Evolutionary conservation across 225 moss, liverwort and hornwort genomes (phyloP), one percentile per base, ranked within the genome.

Genomic region (Straminergon stramineum): DNA sequence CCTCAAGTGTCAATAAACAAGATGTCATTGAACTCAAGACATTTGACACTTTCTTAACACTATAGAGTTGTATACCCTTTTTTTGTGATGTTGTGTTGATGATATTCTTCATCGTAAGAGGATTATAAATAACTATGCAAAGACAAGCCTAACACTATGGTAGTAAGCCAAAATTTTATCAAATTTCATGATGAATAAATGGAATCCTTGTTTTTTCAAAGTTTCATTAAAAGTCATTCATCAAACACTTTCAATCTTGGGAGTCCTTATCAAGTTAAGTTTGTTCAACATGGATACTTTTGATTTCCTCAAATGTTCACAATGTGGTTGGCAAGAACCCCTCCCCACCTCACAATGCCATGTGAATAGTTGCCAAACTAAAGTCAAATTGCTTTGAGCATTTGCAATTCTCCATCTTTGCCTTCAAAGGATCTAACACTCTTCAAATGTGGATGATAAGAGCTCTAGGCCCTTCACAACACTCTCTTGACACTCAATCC

Each of bases 381-480:
- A 71, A 41, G 26, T 15, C 8, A 71, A n/a, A n/a, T n/a, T 69
- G 13, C 39, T 69, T 13, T 22, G 0, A n/a, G 23, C n/a, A 13
- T 69, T 8, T 5, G 11, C 61, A 12, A 6, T 48, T 48, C 48
- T 48, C 9, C 48, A 48, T 10, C 26, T 9, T 24, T 61, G 26
- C 21, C 68, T 9, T 73, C 16, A 73, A 71, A 43, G 10, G 27
- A 0, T 43, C 3, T 22, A 4, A 13, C 6, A 41, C 23, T 73
- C 43, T 73, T 43, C 9, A 43, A 73, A 43, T 73, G 16, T 28
- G 2, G 6, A 73, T 16, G 43, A 43, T 27, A 27, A 26, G 4
- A 15, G 5, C 16, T 43, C 11, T 2, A 0, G 1, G 6, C 2
- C 27, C 43, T 17, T 28, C 2, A 3, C 6, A 10, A 9, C 28